Percentiles rank a stretch among this genome's conserved stretches.
phyloP scores from a whole-genome alignment of 1,284 basidiomycete genomes.

The Boletus smithii region DNA sequence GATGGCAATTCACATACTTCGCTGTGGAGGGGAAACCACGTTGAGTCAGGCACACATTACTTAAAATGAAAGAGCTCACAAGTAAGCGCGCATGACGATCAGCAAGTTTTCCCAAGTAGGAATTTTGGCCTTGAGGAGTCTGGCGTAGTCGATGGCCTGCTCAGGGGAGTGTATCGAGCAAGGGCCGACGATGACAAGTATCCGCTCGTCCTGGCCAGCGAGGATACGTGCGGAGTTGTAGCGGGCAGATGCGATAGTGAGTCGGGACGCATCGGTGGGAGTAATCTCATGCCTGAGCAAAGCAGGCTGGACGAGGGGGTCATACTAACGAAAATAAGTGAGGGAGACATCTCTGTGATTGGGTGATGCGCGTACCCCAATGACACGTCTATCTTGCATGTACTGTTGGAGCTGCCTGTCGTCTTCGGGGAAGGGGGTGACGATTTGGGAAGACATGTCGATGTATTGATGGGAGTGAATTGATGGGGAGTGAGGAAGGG shows the following conservation, averaged over 20 bases:
- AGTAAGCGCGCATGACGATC: constrained; percentile 96
- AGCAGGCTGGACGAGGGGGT: constrained; percentile 89
- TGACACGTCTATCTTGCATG: constrained; percentile 74
- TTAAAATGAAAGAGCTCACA: constrained; percentile 51
- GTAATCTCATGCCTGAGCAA: constrained; percentile 84
- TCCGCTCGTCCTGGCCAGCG: constrained; percentile 78
- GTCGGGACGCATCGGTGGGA: constrained; percentile 52
- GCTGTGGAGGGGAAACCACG: constrained; percentile 29
- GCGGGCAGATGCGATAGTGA: constrained; percentile 78
- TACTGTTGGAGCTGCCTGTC: constrained; percentile 59
- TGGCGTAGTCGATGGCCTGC: constrained; percentile 90
- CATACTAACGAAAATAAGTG: constrained; percentile 57
- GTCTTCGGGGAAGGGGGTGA: constrained; percentile 64
- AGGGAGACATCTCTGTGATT: no score
- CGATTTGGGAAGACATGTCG: constrained; percentile 34
- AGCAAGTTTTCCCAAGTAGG: constrained; percentile 74
- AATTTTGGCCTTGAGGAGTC: constrained; percentile 68
- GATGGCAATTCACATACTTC: constrained; percentile 40
- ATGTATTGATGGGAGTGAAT: neutral
- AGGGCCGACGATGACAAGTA: constrained; percentile 91
- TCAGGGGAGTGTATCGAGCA: constrained; percentile 93
- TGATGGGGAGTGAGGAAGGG: neutral
- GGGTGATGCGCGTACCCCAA: constrained; percentile 64
- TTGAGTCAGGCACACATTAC: constrained; percentile 4
- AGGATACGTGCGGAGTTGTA: constrained; percentile 75